These are phyloP conservation scores for Vigna unguiculata DNA, from an alignment of 306 rosid genomes.

Conservation along the genomic window DNA sequence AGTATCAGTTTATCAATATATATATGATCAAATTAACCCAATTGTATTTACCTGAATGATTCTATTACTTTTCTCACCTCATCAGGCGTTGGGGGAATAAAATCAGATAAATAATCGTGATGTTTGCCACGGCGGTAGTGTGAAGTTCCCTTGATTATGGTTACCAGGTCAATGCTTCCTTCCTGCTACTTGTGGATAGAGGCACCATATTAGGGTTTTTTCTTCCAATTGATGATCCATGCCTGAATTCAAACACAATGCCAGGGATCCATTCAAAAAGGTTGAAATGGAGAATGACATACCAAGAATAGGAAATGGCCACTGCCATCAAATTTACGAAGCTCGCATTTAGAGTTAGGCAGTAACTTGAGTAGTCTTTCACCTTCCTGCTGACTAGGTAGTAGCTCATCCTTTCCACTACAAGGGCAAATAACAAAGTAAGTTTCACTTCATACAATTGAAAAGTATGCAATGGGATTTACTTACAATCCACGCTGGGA, in stretches of 20 bases:
- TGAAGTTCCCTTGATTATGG: slow-evolving; percentile 67
- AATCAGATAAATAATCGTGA: slow-evolving; percentile 71
- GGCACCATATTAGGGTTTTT: slow-evolving; percentile 8
- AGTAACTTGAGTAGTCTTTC: slow-evolving; percentile 58
- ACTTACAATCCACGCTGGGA: neutral
- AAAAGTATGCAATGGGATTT: slow-evolving; percentile 12
- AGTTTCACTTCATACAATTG: slow-evolving; percentile 35
- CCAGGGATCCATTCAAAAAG: slow-evolving; percentile 1
- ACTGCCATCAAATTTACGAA: slow-evolving; percentile 65
- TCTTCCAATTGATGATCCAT: slow-evolving; percentile 28
- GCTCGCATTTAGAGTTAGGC: slow-evolving; percentile 60
- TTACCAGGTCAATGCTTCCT: slow-evolving; percentile 66
- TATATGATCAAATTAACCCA: slow-evolving; percentile 15
- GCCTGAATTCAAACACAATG: slow-evolving; percentile 12
- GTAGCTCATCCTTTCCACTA: slow-evolving; percentile 79
- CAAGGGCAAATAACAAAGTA: slow-evolving; percentile 45
- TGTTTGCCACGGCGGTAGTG: slow-evolving; percentile 75
- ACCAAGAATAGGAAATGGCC: slow-evolving; percentile 92
- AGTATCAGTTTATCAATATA: slow-evolving; percentile 25
- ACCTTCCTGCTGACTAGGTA: slow-evolving; percentile 78
- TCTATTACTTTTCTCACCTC: slow-evolving; percentile 56
- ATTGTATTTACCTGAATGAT: slow-evolving; percentile 52
- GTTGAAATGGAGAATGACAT: slow-evolving; percentile 43
- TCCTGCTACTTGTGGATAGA: slow-evolving; percentile 60
- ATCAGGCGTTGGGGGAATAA: slow-evolving; percentile 66